phyloP scores from a whole-genome alignment of 805 yeast genomes.

The Debaryomyces maramus region DNA sequence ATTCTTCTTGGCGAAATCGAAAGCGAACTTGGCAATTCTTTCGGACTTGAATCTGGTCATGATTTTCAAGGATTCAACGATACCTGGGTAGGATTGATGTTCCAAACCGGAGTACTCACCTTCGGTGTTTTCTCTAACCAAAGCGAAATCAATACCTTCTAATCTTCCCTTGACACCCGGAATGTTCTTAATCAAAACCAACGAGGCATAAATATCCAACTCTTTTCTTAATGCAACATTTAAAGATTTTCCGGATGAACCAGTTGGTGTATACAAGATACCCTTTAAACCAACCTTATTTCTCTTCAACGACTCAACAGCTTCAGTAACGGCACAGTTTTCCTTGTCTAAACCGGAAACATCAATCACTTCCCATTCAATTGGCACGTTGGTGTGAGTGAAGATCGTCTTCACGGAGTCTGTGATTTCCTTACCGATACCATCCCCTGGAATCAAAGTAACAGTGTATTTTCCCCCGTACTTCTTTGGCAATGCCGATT shows the following conservation, averaged over 20 bases:
- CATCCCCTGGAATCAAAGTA: slow-evolving; percentile 96
- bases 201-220: slow-evolving; percentile 91
- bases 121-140: slow-evolving; percentile 98
- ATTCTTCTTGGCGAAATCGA: slow-evolving; percentile 91
- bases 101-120: slow-evolving; percentile 98
- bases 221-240: slow-evolving; percentile 97
- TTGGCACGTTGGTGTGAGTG: slow-evolving; percentile 83
- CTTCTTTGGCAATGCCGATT: slow-evolving; percentile 75
- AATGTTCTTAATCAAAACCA: slow-evolving; percentile 89
- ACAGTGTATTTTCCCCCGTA: slow-evolving; percentile 95
- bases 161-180: slow-evolving; percentile 93
- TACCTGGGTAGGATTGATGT: slow-evolving; percentile 97
- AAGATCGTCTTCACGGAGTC: slow-evolving; percentile 90
- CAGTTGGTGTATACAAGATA: slow-evolving; percentile 86
- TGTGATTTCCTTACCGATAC: slow-evolving; percentile 95
- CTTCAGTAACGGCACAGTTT: slow-evolving; percentile 76
- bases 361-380: slow-evolving; percentile 77
- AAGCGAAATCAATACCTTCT: slow-evolving; percentile 84
- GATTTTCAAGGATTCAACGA: slow-evolving; percentile 93
- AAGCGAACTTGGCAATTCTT: slow-evolving; percentile 96
- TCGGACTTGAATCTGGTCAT: slow-evolving; percentile 93
- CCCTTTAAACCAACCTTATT: slow-evolving; percentile 97
- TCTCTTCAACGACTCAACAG: slow-evolving; percentile 88
- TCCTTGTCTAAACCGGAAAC: slow-evolving; percentile 49
- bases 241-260: slow-evolving; percentile 75